Evolutionary conservation across 163 green algal genomes (phyloP).

Genomic region (Scenedesmus sp.): DNA sequence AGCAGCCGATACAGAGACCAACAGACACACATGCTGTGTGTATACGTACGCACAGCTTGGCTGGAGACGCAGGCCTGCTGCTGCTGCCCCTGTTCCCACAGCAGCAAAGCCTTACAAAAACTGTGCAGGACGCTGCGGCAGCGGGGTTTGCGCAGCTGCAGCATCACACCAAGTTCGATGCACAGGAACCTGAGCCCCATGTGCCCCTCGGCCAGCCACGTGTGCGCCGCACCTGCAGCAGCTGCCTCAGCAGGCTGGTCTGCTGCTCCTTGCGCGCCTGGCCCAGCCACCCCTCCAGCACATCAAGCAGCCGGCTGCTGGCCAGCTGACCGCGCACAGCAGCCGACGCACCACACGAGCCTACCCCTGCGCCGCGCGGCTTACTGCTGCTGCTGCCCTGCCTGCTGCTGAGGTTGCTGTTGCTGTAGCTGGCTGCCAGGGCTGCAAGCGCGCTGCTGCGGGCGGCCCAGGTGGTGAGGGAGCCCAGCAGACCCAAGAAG

Average conservation of each 20-base stretch:
- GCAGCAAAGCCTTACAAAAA: no score
- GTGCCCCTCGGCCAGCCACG: background rate
- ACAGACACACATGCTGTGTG: background rate
- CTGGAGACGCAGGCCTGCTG: background rate
- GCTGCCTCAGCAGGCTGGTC: background rate
- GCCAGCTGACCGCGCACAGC: constrained; percentile 18
- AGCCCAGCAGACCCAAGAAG: background rate
- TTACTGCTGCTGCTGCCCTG: background rate
- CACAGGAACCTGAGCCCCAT: background rate
- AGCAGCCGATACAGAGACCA: no score
- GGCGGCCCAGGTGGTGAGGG: constrained; percentile 15
- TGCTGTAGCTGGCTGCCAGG: constrained; percentile 29
- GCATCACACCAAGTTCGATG: background rate
- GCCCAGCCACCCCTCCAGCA: constrained; percentile 25
- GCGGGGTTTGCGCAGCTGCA: no score
- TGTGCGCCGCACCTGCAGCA: constrained; percentile 10
- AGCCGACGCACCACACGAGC: background rate
- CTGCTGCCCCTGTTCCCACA: no score
- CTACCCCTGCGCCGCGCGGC: background rate
- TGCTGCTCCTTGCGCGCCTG: constrained; percentile 6
- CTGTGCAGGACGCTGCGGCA: no score
- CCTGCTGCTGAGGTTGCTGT: background rate
- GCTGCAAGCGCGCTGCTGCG: constrained; percentile 10
- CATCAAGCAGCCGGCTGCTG: constrained; percentile 36
- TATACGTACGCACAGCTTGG: no score